Evolutionary conservation across 176 grass and related monocot species (phyloP).

Genomic region (Raddia distichophylla): DNA sequence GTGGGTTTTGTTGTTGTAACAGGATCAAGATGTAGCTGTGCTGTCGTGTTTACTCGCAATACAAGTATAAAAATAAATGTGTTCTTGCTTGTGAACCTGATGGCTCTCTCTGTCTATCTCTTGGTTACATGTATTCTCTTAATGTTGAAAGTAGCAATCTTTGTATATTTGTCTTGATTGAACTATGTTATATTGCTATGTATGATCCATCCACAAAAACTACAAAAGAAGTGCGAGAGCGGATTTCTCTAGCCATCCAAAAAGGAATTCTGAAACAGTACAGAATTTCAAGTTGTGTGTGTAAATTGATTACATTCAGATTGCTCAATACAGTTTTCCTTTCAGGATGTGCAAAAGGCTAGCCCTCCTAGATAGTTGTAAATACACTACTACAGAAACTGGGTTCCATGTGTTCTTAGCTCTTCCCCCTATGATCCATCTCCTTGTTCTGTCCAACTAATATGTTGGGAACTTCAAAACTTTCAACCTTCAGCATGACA

Average conservation of each 20-base stretch:
- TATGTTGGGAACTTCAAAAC: conserved; percentile 18
- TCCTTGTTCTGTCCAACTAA: neutral
- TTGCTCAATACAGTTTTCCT: neutral
- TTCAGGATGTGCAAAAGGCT: neutral
- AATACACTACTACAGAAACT: neutral
- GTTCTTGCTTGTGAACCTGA: conserved; percentile 41
- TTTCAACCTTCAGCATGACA: conserved; percentile 13
- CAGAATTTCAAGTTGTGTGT: neutral
- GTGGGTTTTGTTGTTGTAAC: conserved; percentile 53
- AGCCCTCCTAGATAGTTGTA: neutral
- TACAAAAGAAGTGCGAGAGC: neutral
- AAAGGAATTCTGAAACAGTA: neutral
- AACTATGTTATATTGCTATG: neutral
- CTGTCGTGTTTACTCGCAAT: conserved; percentile 48
- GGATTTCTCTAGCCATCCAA: neutral
- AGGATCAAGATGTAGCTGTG: conserved; percentile 55
- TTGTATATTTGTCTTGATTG: neutral
- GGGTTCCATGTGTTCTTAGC: neutral
- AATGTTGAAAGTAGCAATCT: conserved; percentile 3
- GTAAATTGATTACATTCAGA: neutral
- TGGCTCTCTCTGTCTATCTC: neutral
- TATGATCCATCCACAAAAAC: neutral
- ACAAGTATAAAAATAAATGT: conserved; percentile 63
- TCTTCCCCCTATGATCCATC: conserved; percentile 7
- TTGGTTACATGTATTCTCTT: conserved; percentile 35